These are phyloP conservation scores for Neltuma alba DNA, from an alignment of 306 rosid genomes.

Conservation along the genomic window DNA sequence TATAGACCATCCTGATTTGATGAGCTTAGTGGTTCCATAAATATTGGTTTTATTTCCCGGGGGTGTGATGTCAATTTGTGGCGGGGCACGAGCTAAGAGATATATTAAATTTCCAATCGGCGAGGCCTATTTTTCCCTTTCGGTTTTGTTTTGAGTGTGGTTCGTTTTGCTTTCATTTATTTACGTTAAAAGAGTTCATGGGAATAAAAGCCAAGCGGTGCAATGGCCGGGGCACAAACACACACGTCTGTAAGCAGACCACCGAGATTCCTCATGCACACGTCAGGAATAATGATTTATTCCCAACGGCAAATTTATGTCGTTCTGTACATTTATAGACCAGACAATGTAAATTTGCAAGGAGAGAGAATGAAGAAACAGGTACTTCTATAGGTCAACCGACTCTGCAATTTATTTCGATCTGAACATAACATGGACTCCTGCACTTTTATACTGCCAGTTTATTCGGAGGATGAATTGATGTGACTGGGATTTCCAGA, in stretches of 20 bases:
- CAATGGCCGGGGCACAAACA: not conserved
- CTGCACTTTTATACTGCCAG: no score
- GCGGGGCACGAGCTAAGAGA: no score
- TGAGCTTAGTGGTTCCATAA: no score
- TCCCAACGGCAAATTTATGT: not conserved
- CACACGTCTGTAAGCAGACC: not conserved
- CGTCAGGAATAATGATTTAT: not conserved
- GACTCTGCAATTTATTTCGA: no score
- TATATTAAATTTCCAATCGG: no score
- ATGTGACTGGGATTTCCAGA: not conserved
- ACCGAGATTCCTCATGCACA: not conserved
- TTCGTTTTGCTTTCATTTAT: not conserved
- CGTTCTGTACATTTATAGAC: not conserved
- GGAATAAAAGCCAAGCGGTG: no score
- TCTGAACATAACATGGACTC: no score
- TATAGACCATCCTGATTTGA: no score
- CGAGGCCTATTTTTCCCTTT: not conserved
- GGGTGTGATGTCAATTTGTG: no score
- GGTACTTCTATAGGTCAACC: not conserved
- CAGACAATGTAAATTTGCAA: not conserved
- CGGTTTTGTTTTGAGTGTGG: not conserved
- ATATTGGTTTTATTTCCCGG: no score
- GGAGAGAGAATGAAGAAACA: not conserved
- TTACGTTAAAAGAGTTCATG: not conserved
- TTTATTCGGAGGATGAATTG: not conserved